A percentile compares a stretch with the other conserved stretches of the same genome.
Conservation (phyloP, 352 stramenopile genomes). For the Phytopythium ostracodes region DNA sequence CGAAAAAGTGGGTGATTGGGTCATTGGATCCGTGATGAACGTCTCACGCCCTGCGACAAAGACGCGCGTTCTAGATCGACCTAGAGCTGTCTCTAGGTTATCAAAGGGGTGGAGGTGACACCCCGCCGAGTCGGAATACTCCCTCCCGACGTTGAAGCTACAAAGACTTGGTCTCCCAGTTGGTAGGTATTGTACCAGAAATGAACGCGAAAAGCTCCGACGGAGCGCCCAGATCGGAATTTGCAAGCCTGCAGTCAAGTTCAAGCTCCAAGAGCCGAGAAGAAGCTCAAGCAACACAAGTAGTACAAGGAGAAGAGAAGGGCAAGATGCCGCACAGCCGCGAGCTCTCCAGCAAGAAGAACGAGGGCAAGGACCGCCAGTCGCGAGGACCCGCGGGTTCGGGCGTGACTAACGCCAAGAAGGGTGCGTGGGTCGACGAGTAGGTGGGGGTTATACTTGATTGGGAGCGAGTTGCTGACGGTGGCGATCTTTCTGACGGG, state of each 20-base stretch:
- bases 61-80: too few relatives aligned
- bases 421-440: slow-evolving; percentile 26
- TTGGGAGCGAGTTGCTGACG: not conserved
- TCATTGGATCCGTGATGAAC: not conserved
- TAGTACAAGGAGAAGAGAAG: too few relatives aligned
- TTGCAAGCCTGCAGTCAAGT: slow-evolving; percentile 10
- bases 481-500: not conserved
- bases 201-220: not conserved
- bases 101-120: not conserved
- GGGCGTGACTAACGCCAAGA: slow-evolving; percentile 43
- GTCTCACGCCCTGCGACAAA: slow-evolving; percentile 16
- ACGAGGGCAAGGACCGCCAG: slow-evolving; percentile 80
- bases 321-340: slow-evolving; percentile 66
- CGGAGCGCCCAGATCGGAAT: slow-evolving; percentile 11
- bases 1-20: not conserved
- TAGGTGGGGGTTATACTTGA: slow-evolving; percentile 1
- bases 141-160: slow-evolving; percentile 5
- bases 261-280: slow-evolving; percentile 2
- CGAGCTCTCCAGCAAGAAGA: slow-evolving; percentile 83
- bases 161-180: not conserved
- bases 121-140: not conserved
- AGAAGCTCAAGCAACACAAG: too few relatives aligned
- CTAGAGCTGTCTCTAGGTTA: too few relatives aligned
- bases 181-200: not conserved
- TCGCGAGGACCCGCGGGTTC: slow-evolving; percentile 58